Conservation (phyloP, 192 early-diverging fungal genomes). For the Coemansia sp. region DNA sequence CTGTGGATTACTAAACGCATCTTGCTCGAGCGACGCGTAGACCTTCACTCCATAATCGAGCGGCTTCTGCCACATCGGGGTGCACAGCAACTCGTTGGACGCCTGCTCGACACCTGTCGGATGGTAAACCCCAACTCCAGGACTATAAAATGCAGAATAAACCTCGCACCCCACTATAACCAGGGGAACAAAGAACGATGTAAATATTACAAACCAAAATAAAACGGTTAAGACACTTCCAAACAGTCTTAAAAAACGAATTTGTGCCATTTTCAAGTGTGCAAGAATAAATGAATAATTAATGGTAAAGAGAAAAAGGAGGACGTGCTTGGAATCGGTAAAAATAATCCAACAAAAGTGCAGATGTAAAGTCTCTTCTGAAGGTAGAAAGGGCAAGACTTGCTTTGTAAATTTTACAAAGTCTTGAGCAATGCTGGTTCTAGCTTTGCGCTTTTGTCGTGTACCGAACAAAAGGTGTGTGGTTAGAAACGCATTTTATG, state of each 20-base stretch:
- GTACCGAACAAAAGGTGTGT: no score
- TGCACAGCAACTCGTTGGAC: background rate
- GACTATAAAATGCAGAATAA: background rate
- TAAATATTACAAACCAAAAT: background rate
- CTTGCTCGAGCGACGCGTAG: background rate
- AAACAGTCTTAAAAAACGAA: background rate
- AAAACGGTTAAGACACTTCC: background rate
- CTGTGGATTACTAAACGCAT: background rate
- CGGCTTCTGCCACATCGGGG: background rate
- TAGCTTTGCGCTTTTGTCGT: no score
- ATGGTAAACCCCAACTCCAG: background rate
- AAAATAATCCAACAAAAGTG: no score
- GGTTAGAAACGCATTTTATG: no score
- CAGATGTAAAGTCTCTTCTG: no score
- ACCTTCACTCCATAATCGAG: constrained; percentile 10
- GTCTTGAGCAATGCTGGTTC: no score
- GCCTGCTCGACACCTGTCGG: background rate
- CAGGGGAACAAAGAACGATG: background rate
- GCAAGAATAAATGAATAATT: background rate
- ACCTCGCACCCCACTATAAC: no score
- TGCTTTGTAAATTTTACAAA: no score
- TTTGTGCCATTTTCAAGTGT: background rate
- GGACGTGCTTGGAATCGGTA: no score
- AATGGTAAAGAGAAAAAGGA: no score
- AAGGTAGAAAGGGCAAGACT: no score